Percentiles rank a stretch among this genome's conserved stretches.
Conservation (phyloP, 2,329 filamentous ascomycete genomes). For the Macrophomina pseudophaseolina region DNA sequence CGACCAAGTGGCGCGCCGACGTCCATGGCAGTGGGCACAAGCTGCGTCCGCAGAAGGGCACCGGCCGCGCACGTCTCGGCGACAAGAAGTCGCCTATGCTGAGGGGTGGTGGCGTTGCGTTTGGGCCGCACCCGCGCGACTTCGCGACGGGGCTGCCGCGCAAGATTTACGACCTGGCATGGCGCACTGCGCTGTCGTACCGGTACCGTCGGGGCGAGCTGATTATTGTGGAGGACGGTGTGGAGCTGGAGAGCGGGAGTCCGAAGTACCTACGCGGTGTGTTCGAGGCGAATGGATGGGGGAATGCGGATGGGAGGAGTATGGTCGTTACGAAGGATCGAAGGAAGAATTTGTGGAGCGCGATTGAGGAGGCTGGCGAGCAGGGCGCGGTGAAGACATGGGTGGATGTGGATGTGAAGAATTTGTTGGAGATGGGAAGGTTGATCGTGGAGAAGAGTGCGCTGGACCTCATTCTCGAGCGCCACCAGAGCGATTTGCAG, state of each 20-base stretch:
- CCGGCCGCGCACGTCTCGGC: constrained; percentile 78
- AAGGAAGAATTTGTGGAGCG: constrained; percentile 48
- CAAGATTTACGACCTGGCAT: constrained; percentile 95
- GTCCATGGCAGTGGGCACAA: constrained; percentile 85
- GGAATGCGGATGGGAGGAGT: constrained; percentile 30
- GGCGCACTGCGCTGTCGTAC: constrained; percentile 92
- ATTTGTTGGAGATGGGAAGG: constrained; percentile 82
- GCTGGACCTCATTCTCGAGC: constrained; percentile 73
- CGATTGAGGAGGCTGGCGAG: constrained; percentile 63
- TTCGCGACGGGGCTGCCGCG: constrained; percentile 81
- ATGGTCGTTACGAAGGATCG: constrained; percentile 24
- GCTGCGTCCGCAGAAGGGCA: constrained; percentile 84
- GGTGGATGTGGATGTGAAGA: constrained; percentile 92
- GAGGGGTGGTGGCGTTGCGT: constrained; percentile 82
- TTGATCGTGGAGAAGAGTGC: constrained; percentile 86
- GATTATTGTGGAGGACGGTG: constrained; percentile 78
- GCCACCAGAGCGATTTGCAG: constrained; percentile 59
- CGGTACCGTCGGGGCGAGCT: constrained; percentile 87
- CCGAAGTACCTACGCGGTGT: constrained; percentile 70
- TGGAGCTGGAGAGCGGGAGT: constrained; percentile 71
- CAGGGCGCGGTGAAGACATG: constrained; percentile 67
- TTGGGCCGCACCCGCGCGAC: constrained; percentile 90
- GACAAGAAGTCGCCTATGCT: constrained; percentile 81
- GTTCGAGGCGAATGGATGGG: constrained; percentile 68
- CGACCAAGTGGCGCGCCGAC: constrained; percentile 63